Base-by-base conservation (phyloP, 257 asterid species). In the Verbascum thapsus region DNA sequence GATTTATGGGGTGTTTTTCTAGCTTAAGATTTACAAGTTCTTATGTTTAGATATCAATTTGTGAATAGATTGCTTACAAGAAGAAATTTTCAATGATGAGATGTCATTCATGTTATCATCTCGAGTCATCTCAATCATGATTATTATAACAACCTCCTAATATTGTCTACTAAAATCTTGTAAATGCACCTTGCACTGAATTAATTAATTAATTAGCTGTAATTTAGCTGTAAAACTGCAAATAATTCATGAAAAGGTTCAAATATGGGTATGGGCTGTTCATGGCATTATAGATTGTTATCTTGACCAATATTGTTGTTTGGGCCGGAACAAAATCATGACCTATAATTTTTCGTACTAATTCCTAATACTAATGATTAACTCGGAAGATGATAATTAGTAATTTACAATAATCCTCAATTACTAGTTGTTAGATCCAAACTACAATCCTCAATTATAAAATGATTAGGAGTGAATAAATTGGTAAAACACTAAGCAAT, bases 251-350 rank as follows among this genome's bases (percentile, higher is more conserved):
- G 54, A 61, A 59, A 7, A 15, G 56, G 55, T 58, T 26, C 32
- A 26, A 1, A 26, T 40, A 56, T 57, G 15, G 60, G 67, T 16
- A 53, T 45, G 15, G 37, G 49, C 58, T 61, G 57, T 40, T 60
- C 10, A 56, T 61, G 13, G 35, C 19, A 69, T 10, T 49, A 51
- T 17, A 0, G 30, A 60, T 16, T 69, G 49, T 43, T 59, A 18
- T 43, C 26, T 61, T 53, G 74, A 53, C 39, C 52, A 60, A 51
- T 53, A 37, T 61, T 53, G 60, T 58, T 61, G 69, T 22, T 62
- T 70, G 42, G 70, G 62, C 57, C 64, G 11, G 23, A 53, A 53
- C 26, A 53, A 47, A 19, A 44, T 65, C 51, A 65, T 42, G 39
- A 3, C 38, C 54, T 60, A 38, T 51, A n/a, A 63, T 26, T 47